Evolutionary conservation across 108 stramenopile species (phyloP), one percentile per base, ranked within the genome.

Genomic region (Pseudonitzschia multiseries): DNA sequence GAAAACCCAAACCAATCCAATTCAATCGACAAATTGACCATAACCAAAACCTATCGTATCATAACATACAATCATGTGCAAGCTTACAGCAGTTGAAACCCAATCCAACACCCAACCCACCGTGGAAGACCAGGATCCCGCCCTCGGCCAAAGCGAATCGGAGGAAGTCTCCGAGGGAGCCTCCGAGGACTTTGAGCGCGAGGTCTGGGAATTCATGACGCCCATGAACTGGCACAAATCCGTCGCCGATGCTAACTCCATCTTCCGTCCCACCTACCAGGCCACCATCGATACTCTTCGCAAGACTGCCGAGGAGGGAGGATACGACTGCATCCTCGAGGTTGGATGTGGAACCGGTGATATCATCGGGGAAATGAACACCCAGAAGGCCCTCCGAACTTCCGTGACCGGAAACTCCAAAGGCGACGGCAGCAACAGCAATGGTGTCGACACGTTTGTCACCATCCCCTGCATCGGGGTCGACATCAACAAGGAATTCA

Each of bases 341-440:
- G 82, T 80, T 0, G 82, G 82, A 0, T 83, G 79, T 41, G 82
- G 82, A n/a, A 83, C 82, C 13, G 82, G 82, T 29, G 82, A 83
- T 28, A 69, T 83, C 42, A 80, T 83, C 52, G 82, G 82, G 17
- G 48, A 72, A 20, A 62, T 79, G 40, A 32, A 69, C 8, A 61
- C 53, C 57, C 36, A 70, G 14, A 22, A 53, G 52, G 22, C 48
- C 24, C 8, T 62, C 17, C 61, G 61, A n/a, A 62, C 61, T 28
- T 62, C 61, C 33, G 36, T 62, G n/a, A n/a, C n/a, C 61, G 15
- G 9, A 0, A 62, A 31, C 0, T 0, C 20, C 21, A 62, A 62
- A 6, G 63, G 65, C 17, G 17, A 62, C 8, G 61, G 61, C 22
- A 9, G 17, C 52, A 4, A 5, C 8, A 20, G n/a, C 17, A 52